Base-by-base conservation (phyloP, 2,329 filamentous ascomycete species). In the Arthrobotrys entomopaga region DNA sequence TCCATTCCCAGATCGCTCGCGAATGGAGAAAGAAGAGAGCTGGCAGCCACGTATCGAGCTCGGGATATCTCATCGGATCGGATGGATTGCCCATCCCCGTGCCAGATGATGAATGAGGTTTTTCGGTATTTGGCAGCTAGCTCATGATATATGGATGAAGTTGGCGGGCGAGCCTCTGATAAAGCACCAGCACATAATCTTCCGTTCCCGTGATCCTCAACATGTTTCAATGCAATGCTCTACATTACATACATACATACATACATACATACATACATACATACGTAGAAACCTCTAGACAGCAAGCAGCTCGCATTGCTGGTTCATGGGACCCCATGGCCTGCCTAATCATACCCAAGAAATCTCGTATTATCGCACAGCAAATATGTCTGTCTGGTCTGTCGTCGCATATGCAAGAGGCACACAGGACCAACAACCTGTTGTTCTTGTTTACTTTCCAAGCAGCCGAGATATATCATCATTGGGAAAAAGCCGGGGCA, bases 391-490 rank as follows among this genome's bases (percentile, higher is more conserved):
- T 53, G 19, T 50, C 43, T 67, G 40, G 40, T 65, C 53, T 50
- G 43, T n/a, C 48, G 50, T 67, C 61, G 63, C 70, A 74, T 74
- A 74, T 74, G 70, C 70, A 67, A 52, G 52, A 60, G 54, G 67
- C 54, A 65, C 63, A 59, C 59, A 34, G 29, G 29, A 34, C 10
- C 59, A 72, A 60, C 64, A 48, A 56, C 63, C 13, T 40, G 56
- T 58, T 43, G 38, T 29, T 63, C 50, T 66, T 34, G 29, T 34
- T 34, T 34, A 34, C 15, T 13, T 63, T 67, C 63, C 70, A 64
- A 57, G 70, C 48, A 63, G 58, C 34, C 7, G 24, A 34, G 29
- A 34, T 34, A 34, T 34, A 34, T 34, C 29, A 34, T 34, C 29
- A 16, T 29, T 34, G 58, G 46, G 22, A 67, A 70, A 69, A 74